These are phyloP conservation scores for Beauveria medogensis DNA, from an alignment of 2,329 filamentous ascomycete species.

Conservation along the genomic window DNA sequence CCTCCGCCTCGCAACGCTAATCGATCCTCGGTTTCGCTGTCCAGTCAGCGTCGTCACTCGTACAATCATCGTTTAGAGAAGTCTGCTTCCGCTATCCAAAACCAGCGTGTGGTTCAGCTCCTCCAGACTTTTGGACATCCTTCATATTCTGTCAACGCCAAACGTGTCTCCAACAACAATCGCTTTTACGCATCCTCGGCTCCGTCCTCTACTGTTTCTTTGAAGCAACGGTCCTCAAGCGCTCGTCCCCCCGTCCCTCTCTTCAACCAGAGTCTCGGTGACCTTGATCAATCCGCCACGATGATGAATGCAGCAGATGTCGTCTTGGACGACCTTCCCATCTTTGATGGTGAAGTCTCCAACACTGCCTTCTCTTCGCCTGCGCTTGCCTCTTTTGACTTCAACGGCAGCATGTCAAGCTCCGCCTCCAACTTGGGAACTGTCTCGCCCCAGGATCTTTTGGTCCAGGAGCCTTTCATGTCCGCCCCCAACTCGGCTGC, in stretches of 20 bases:
- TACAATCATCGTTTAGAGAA: conserved; percentile 37
- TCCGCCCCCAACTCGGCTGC: conserved; percentile 77
- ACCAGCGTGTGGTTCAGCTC: conserved; percentile 51
- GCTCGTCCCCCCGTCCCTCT: conserved; percentile 63
- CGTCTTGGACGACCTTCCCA: conserved; percentile 50
- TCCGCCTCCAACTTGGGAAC: conserved; percentile 55
- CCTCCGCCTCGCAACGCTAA: conserved; percentile 32
- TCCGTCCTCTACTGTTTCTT: conserved; percentile 49
- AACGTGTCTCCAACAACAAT: conserved; percentile 50
- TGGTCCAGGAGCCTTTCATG: conserved; percentile 59
- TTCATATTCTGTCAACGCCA: conserved; percentile 46
- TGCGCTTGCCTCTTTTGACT: conserved; percentile 43
- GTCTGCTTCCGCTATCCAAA: conserved; percentile 37
- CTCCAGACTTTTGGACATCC: conserved; percentile 50
- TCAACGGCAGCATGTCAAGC: conserved; percentile 38
- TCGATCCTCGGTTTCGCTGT: conserved; percentile 30
- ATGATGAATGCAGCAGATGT: conserved; percentile 45
- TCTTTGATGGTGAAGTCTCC: conserved; percentile 45
- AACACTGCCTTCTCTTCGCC: conserved; percentile 45
- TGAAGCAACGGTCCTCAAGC: conserved; percentile 45
- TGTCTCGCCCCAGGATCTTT: conserved; percentile 75
- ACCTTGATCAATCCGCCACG: conserved; percentile 36
- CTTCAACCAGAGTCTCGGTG: conserved; percentile 55
- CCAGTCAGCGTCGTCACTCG: conserved; percentile 37
- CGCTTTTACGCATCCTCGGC: conserved; percentile 63